These are phyloP conservation scores for Suillus cothurnatus DNA, from an alignment of 768 basidiomycete genomes.

Conservation along the genomic window DNA sequence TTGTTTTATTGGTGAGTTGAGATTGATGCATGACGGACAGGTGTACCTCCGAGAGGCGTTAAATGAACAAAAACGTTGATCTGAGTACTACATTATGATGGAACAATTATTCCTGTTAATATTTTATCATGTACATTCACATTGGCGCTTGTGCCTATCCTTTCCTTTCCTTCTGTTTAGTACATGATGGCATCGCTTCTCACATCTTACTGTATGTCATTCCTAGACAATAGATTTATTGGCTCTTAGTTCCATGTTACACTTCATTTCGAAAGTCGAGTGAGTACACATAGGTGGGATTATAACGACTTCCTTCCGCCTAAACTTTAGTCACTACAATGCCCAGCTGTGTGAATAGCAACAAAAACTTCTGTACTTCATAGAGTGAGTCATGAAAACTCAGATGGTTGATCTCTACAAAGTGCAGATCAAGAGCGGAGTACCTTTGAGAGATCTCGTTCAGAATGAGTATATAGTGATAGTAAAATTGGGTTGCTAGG, in stretches of 20 bases:
- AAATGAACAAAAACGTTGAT: too few species aligned
- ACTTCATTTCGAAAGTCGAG: not conserved
- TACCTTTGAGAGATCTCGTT: too few species aligned
- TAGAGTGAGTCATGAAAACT: too few species aligned
- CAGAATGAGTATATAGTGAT: too few species aligned
- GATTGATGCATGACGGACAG: not conserved
- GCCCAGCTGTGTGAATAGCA: too few species aligned
- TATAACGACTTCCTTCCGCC: too few species aligned
- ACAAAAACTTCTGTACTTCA: too few species aligned
- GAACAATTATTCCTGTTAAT: not conserved
- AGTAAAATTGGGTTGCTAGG: not conserved
- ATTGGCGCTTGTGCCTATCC: not conserved
- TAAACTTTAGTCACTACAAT: too few species aligned
- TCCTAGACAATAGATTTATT: not conserved
- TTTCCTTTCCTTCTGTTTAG: not conserved
- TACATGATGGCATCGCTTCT: not conserved
- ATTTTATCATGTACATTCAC: not conserved
- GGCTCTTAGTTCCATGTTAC: not conserved
- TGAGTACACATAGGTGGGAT: too few species aligned
- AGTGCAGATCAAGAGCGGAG: too few species aligned
- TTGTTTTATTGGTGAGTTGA: not conserved
- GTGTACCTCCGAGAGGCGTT: not conserved
- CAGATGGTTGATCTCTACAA: too few species aligned
- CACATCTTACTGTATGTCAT: not conserved
- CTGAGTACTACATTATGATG: too few species aligned